phyloP scores from a whole-genome alignment of 148 eudicot species.

The Heliamphora exappendiculata region DNA sequence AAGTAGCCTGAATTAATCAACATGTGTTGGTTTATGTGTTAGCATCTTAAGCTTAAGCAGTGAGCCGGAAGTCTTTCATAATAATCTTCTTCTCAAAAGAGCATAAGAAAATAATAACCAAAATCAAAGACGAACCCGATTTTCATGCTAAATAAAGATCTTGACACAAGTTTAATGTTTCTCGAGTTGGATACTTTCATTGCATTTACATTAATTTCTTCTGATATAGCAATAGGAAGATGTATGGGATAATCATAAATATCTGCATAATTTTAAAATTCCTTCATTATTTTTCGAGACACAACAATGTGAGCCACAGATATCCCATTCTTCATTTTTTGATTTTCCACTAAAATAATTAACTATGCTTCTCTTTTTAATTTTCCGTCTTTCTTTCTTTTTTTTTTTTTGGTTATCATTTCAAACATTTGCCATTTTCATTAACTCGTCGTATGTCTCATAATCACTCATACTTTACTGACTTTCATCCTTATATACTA shows the following conservation, averaged over 20 bases:
- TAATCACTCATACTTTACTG: background rate
- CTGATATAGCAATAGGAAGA: background rate
- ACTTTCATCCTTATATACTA: background rate
- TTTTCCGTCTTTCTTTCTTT: background rate
- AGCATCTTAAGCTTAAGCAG: background rate
- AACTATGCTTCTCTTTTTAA: background rate
- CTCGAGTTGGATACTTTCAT: too few species aligned
- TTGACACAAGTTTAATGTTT: background rate
- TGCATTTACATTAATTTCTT: too few species aligned
- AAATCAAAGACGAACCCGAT: background rate
- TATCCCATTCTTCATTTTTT: background rate
- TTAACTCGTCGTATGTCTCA: background rate
- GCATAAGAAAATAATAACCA: background rate
- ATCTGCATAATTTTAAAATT: background rate
- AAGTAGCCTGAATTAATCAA: conserved; percentile 40
- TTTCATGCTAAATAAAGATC: background rate
- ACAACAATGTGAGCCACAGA: background rate
- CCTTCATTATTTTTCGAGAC: background rate
- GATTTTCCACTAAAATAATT: background rate
- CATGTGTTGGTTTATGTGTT: background rate
- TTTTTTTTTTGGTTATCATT: too few species aligned
- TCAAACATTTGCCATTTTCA: too few species aligned
- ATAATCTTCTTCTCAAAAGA: background rate
- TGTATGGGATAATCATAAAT: background rate
- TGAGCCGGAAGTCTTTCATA: background rate